Base-by-base conservation (phyloP, 257 asterid genomes). In the Solanum gracilifrons region DNA sequence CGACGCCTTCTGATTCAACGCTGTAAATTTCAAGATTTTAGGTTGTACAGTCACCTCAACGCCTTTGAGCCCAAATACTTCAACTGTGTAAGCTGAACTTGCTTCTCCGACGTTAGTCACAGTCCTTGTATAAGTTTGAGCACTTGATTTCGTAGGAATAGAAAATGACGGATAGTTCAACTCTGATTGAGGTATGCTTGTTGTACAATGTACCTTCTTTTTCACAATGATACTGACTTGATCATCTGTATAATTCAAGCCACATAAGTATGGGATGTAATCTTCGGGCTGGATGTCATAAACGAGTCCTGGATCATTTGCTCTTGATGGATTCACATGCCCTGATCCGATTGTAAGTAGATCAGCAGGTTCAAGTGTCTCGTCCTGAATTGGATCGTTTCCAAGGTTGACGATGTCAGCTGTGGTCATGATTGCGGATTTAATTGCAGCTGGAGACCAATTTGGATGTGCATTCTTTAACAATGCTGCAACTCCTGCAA, bases 91-190 rank as follows among this genome's bases (percentile, higher is more conserved):
- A 33, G 83, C 15, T 33, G 86, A 88, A 23, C 10, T 35, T 15
- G 88, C 66, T 35, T 88, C 80, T 18, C 90, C 88, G 1, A 88
- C 69, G 25, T 88, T 88, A 1, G 90, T 88, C 23, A 85, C 80
- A 32, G 41, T 31, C 77, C 77, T 71, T 10, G 77, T 71, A 71
- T 31, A 71, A 6, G 41, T 71, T 71, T 71, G 71, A 43, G n/a
- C 29, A 55, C 18, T 35, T n/a, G 32, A 23, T 72, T 75, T 62
- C 3, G 55, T 43, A 68, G 35, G 33, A 9, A 88, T 71, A 4
- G 90, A 71, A 32, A 89, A 89, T n/a, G 89, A 88, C 23, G 90
- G 89, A 43, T 88, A 88, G 43, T 88, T 88, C 11, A 88, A 62
- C 2, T 86, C 85, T 2, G 74, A 58, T 41, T 83, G 83, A 16